Evolutionary conservation across 2,329 filamentous ascomycete genomes (phyloP), one percentile per base, ranked within the genome.

Genomic region (Monilinia aucupariae): DNA sequence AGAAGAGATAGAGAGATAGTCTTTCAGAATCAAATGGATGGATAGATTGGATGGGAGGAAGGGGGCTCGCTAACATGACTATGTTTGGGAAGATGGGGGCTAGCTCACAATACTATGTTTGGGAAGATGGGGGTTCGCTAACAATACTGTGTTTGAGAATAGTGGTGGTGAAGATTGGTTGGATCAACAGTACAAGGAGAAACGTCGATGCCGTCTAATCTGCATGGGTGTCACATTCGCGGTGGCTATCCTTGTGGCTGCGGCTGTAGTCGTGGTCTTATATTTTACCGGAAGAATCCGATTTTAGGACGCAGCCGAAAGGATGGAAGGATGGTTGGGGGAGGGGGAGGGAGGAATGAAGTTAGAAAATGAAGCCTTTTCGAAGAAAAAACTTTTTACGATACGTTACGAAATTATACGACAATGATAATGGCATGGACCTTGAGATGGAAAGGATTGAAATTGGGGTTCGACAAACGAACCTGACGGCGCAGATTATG

Each of bases 91-190:
- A 64, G 22, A 32, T 49, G 34, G 22, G 20, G 27, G 41, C 45
- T 45, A 15, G 52, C 22, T 43, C 39, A 51, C 47, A 15, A 32
- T 56, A 25, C 34, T 59, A n/a, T n/a, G 15, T 12, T 4, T 10
- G 39, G 39, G 32, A 55, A 27, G 22, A 32, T 49, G 34, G 22
- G 20, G 27, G 41, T 49, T 45, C 20, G 52, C 22, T 43, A 43
- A 51, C 47, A 15, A 32, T 56, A 25, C 34, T 59, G 41, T 64
- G 48, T 53, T 12, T 56, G 47, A n/a, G 43, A 39, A 64, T 62
- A 73, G 54, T n/a, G 54, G 41, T 34, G 41, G 70, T 12, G 65
- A 73, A 48, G 70, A 73, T 48, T 74, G 73, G 73, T 63, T 74
- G 34, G 61, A 60, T n/a, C 70, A 72, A 64, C 72, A 74, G 65